Base-by-base conservation (phyloP, 2,329 filamentous ascomycete species). In the Pseudocercospora macadamiae region DNA sequence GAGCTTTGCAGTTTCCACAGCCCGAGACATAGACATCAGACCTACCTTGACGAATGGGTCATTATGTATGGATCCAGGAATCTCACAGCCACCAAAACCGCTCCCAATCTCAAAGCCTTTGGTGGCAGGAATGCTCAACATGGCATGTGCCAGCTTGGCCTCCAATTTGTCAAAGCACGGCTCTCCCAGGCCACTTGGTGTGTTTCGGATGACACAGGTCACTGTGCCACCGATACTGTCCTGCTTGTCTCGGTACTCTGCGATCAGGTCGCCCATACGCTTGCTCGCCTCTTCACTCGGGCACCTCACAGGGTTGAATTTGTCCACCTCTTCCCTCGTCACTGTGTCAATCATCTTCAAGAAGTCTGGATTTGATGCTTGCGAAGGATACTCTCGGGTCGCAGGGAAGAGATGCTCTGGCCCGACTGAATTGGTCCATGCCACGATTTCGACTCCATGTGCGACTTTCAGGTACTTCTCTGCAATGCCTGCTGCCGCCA, bases 21-120 rank as follows among this genome's bases (percentile, higher is more conserved):
- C n/a, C n/a, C n/a, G n/a, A n/a, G n/a, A n/a, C n/a, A n/a, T n/a
- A n/a, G n/a, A n/a, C n/a, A n/a, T 3, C 23, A 23, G 14, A 26
- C 3, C 26, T 28, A 47, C 42, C 56, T 82, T 81, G 66, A 93
- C 79, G 76, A 96, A 96, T 55, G 90, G 81, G 75, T 97, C 93
- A 74, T 97, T 97, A 83, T 97, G 93, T 55, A 83, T 83, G n/a
- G 89, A 95, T 19, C 95, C 93, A 1, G 89, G 89, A 36, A 97
- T 83, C 73, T 93, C 89, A 70, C 89, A 89, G 59, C 95, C 93
- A 51, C 83, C 87, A 75, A 97, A 97, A 10, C 95, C 95, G 54
- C 90, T 96, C 55, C 95, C 95, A 65, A 97, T 88, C 74, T 97
- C 93, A 72, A 97, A 97, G 55, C 89, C 93, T 79, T 97, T 99